A percentile compares a stretch with the other conserved stretches of the same genome.
These are phyloP conservation scores for Aureobasidium namibiae DNA, from an alignment of 2,329 filamentous ascomycete species.

Conservation along the genomic window DNA sequence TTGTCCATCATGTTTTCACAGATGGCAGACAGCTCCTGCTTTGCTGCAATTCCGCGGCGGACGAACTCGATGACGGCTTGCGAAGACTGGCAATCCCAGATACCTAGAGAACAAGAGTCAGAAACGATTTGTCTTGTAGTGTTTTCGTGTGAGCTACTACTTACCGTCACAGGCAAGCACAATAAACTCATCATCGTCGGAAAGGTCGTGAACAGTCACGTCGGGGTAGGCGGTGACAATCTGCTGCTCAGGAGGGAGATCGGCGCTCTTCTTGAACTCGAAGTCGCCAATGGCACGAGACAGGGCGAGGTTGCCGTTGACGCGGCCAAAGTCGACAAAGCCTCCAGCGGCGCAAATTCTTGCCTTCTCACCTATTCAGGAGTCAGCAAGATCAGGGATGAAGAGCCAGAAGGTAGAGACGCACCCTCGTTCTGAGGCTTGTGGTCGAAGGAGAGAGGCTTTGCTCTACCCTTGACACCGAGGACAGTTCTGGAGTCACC, in stretches of 20 bases:
- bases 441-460: slow-evolving; percentile 97
- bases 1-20: slow-evolving; percentile 99
- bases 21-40: slow-evolving; percentile 89
- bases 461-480: slow-evolving; percentile 93
- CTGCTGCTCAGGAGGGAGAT: slow-evolving; percentile 94
- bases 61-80: slow-evolving; percentile 97
- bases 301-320: slow-evolving; percentile 94
- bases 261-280: slow-evolving; percentile 98
- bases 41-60: slow-evolving; percentile 87
- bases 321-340: slow-evolving; percentile 96
- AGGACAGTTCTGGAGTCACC: slow-evolving; percentile 93
- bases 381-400: slow-evolving; percentile 16
- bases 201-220: slow-evolving; percentile 82
- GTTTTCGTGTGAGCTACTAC: slow-evolving; percentile 27
- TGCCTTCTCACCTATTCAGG: slow-evolving; percentile 71
- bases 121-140: not conserved
- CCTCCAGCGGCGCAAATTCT: slow-evolving; percentile 92
- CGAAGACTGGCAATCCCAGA: slow-evolving; percentile 99
- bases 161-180: slow-evolving; percentile 87
- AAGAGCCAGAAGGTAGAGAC: slow-evolving; percentile 8
- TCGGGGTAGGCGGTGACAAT: slow-evolving; percentile 97
- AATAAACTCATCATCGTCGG: slow-evolving; percentile 89
- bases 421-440: slow-evolving; percentile 96
- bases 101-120: slow-evolving; percentile 52
- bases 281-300: slow-evolving; percentile 98